Base-by-base conservation (phyloP, 345 rosid species). In the Viola odorata region DNA sequence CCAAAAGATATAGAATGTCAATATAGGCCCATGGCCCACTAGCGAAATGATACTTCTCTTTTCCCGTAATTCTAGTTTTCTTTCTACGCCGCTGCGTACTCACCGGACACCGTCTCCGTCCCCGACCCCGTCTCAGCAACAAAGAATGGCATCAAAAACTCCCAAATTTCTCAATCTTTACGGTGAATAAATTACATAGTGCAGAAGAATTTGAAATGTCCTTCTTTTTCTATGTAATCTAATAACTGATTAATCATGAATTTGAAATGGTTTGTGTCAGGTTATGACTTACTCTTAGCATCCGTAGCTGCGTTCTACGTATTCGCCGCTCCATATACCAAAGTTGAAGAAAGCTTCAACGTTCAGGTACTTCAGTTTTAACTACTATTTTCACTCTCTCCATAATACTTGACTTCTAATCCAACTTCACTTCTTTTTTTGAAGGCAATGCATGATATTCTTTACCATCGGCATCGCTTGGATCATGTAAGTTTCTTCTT, bases 341-440 rank as follows among this genome's bases (percentile, higher is more conserved):
- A 94, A 80, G 97, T 94, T 40, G 99, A 94, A 78, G 99, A 94
- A 74, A 90, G 99, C 88, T 94, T 94, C 80, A 90, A 88, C 63
- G 57, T 94, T 61, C 99, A 92, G 94, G 96, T 72, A 36, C 64
- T 53, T 17, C 41, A 12, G 0, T 45, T 37, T 16, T 84, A 37
- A 12, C 32, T 55, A 48, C 9, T 4, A 41, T 8, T 16, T 12
- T 52, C 32, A 23, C 32, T 23, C n/a, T 23, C 32, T 23, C 32
- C 32, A 1, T 23, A 23, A 23, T 23, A 23, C 32, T 23, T 23
- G 32, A 23, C 32, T 23, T 23, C 32, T 23, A 0, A 23, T 23
- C 32, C 32, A 2, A 23, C 32, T 23, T 23, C 32, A 53, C 12
- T 47, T 61, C 37, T 10, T 9, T 57, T 37, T 60, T 8, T 53